Percentiles rank a stretch among this genome's conserved stretches.
These are phyloP conservation scores for Poa annua DNA, from an alignment of 176 grass and related monocot species.

Conservation along the genomic window DNA sequence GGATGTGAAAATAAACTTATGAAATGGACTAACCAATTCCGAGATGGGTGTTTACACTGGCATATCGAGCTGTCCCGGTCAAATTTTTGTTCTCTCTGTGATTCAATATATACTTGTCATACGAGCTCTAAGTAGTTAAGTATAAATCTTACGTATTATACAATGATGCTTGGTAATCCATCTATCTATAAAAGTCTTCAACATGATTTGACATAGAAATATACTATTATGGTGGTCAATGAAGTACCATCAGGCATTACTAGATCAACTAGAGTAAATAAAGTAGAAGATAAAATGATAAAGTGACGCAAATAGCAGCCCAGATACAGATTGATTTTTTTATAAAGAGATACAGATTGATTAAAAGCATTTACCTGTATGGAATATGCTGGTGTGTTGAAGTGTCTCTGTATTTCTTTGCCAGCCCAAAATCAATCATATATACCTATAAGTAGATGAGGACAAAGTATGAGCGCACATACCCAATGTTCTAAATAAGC, in stretches of 20 bases:
- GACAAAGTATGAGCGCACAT: slow-evolving; percentile 16
- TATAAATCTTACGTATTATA: background rate
- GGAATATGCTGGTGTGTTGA: slow-evolving; percentile 83
- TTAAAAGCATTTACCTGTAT: slow-evolving; percentile 63
- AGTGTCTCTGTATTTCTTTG: slow-evolving; percentile 87
- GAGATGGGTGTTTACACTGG: slow-evolving; percentile 95
- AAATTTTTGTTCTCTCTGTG: slow-evolving; percentile 94
- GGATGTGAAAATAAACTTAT: slow-evolving; percentile 1
- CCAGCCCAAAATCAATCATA: slow-evolving; percentile 91
- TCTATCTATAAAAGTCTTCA: background rate
- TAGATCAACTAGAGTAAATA: background rate
- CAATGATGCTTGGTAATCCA: slow-evolving; percentile 8
- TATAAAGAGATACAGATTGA: slow-evolving; percentile 8
- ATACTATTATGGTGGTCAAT: background rate
- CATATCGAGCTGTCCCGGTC: slow-evolving; percentile 92
- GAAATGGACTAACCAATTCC: slow-evolving; percentile 70
- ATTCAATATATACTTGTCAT: slow-evolving; percentile 50
- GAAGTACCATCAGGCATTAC: slow-evolving; percentile 8
- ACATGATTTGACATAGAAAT: slow-evolving; percentile 16
- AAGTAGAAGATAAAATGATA: slow-evolving; percentile 16
- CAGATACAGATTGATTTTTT: slow-evolving; percentile 25
- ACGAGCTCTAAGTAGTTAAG: background rate
- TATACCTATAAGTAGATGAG: slow-evolving; percentile 61
- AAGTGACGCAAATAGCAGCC: slow-evolving; percentile 3
- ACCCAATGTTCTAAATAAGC: slow-evolving; percentile 8